Conservation (phyloP, 2,329 filamentous ascomycete species). For the Huntiella moniliformis region DNA sequence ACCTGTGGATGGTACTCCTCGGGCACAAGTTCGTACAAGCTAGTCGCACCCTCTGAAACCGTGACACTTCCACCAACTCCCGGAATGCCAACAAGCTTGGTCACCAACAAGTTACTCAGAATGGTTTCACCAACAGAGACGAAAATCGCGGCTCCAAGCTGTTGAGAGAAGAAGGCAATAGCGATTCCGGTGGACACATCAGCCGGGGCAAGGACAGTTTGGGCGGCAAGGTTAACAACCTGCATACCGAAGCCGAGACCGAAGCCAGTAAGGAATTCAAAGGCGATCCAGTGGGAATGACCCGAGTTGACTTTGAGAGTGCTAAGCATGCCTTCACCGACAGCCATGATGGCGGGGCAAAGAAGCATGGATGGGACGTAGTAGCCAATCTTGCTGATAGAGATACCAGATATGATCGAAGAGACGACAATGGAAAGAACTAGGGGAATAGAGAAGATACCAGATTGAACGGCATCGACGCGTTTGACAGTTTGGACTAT, state of each 20-base stretch:
- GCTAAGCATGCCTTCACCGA: conserved; percentile 38
- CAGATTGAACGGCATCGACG: conserved; percentile 32
- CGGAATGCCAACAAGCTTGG: conserved; percentile 22
- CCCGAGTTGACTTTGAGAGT: conserved; percentile 30
- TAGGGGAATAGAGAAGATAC: conserved; percentile 37
- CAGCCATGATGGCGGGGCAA: conserved; percentile 28
- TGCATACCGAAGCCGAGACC: conserved; percentile 42
- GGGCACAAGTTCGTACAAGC: conserved; percentile 35
- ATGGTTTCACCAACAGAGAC: conserved; percentile 37
- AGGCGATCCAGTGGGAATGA: conserved; percentile 38
- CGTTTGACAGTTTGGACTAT: conserved; percentile 37
- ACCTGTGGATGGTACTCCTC: conserved; percentile 32
- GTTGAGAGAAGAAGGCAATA: conserved; percentile 38
- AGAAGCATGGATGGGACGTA: conserved; percentile 39
- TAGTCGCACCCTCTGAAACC: conserved; percentile 35
- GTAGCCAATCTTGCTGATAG: conserved; percentile 37
- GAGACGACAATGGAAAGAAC: conserved; percentile 35
- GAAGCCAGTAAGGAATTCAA: conserved; percentile 38
- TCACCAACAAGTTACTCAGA: conserved; percentile 28
- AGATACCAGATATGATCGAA: conserved; percentile 28
- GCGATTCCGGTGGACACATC: conserved; percentile 38
- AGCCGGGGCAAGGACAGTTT: conserved; percentile 31
- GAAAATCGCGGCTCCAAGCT: conserved; percentile 39
- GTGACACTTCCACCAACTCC: conserved; percentile 26
- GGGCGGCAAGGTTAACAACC: conserved; percentile 34